A percentile compares a stretch with the other conserved stretches of the same genome.
phyloP scores from a whole-genome alignment of 305 asterid species.

The Plantago rigida region DNA sequence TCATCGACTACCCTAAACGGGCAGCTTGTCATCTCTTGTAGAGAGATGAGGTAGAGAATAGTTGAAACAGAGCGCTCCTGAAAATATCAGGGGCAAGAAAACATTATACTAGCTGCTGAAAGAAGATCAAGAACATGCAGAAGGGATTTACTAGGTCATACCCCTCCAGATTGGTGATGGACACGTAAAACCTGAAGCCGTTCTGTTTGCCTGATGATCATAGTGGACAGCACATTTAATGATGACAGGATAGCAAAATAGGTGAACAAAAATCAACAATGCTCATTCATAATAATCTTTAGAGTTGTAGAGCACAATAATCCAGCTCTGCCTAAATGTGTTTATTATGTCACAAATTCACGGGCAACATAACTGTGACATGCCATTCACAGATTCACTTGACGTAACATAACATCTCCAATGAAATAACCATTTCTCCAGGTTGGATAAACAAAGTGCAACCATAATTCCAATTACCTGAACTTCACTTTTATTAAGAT shows the following conservation, averaged over 20 bases:
- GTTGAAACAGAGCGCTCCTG: conserved; percentile 98
- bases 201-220: conserved; percentile 76
- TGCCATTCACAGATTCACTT: too few species aligned
- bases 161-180: conserved; percentile 99
- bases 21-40: conserved; percentile 95
- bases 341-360: too few species aligned
- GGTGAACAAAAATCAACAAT: background rate
- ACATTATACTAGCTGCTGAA: conserved; percentile 29
- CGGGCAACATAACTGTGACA: too few species aligned
- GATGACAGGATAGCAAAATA: background rate
- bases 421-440: too few species aligned
- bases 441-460: too few species aligned
- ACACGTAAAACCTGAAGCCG: conserved; percentile 92
- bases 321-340: background rate
- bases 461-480: conserved; percentile 42
- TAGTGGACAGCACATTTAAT: background rate
- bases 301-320: background rate
- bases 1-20: conserved; percentile 99
- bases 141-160: conserved; percentile 32
- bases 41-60: conserved; percentile 88
- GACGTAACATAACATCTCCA: too few species aligned
- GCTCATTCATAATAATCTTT: too few species aligned
- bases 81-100: conserved; percentile 16
- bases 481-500: conserved; percentile 92
- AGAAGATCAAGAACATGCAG: conserved; percentile 20